Conservation (phyloP, 2,329 filamentous ascomycete genomes). For the Aspergillus aculeatus region DNA sequence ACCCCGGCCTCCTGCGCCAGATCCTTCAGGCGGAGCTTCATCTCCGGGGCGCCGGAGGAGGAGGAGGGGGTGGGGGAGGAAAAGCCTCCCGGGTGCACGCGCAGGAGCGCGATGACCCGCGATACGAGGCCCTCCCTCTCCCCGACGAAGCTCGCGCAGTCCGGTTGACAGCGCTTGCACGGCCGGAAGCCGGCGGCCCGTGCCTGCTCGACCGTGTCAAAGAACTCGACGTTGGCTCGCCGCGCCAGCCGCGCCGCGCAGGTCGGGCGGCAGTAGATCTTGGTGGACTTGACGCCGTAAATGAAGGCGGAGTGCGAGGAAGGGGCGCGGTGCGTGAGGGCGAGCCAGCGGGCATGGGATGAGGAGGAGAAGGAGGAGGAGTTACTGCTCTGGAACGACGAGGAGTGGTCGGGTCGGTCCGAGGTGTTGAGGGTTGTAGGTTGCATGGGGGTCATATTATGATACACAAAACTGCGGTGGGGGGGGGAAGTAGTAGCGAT, state of each 20-base stretch:
- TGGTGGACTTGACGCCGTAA: constrained; percentile 48
- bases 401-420: no score
- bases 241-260: constrained; percentile 53
- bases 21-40: constrained; percentile 42
- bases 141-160: constrained; percentile 20
- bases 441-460: not conserved
- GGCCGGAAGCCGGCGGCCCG: constrained; percentile 21
- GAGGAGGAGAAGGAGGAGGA: not conserved
- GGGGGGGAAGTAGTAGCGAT: no score
- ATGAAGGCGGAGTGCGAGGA: constrained; percentile 45
- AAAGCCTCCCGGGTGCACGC: not conserved
- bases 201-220: constrained; percentile 33
- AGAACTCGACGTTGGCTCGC: constrained; percentile 61
- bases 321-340: constrained; percentile 37
- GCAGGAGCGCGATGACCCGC: constrained; percentile 1
- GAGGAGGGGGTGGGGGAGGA: no score
- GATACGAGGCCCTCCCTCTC: constrained; percentile 5
- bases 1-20: constrained; percentile 54
- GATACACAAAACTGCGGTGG: no score
- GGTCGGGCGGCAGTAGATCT: constrained; percentile 11
- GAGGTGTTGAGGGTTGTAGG: not conserved
- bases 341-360: constrained; percentile 2
- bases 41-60: not conserved
- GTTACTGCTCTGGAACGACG: no score
- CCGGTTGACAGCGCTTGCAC: constrained; percentile 59